Evolutionary conservation across 176 grass and related monocot genomes (phyloP), one percentile per base, ranked within the genome.

Genomic region (Avena atlantica): DNA sequence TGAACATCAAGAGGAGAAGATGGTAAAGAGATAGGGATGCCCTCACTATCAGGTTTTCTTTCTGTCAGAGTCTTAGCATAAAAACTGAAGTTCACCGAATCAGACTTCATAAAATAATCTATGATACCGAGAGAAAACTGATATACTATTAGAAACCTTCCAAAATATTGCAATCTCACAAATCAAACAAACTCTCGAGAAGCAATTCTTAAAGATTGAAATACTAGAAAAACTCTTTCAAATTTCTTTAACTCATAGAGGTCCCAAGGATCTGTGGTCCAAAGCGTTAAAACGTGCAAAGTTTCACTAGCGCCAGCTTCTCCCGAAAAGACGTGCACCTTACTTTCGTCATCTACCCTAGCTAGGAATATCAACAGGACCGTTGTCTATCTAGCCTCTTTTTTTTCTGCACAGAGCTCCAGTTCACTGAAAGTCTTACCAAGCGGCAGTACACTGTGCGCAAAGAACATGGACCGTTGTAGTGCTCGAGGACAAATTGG

Each of bases 371-470:
- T 50, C 55, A 20, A 19, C 19, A 57, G 55, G 31, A 7, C 50
- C 8, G 11, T n/a, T 60, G 55, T 23, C 55, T 0, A 78, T 60
- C 55, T 9, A 59, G 55, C 55, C 55, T 34, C 61, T 59, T 60
- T 29, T 69, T 59, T 66, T 21, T 19, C 17, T 12, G 55, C 76
- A 24, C 76, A 42, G 11, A 78, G 76, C 55, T 78, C 76, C 17
- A 78, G 17, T 40, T 78, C 53, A 40, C 53, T 59, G 3, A 56
- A 78, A 78, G 51, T 66, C 63, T n/a, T 31, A 34, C 63, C 29
- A 10, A 31, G 63, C 63, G 63, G 12, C 24, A 14, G 62, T 29
- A 65, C 62, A 13, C 61, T 25, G 11, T 6, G 11, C 9, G 19
- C 2, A 59, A 59, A 59, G 8, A 14, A 0, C 13, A 66, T 66